Evolutionary conservation across 495 filamentous ascomycete species (phyloP).

Genomic region (Hypomontagnella submonticulosa): DNA sequence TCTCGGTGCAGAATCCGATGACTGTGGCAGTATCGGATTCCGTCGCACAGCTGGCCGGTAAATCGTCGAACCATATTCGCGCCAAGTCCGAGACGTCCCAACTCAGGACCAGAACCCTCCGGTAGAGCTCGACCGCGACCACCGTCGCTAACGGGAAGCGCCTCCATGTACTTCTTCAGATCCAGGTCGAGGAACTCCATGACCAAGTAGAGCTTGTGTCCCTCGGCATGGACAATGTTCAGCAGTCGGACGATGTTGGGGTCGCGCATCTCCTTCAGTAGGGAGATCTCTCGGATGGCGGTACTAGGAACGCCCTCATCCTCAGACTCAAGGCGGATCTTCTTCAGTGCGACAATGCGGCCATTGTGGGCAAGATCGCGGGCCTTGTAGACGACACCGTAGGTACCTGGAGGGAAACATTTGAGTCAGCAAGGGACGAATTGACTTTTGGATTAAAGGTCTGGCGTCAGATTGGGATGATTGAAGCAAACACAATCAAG

Average conservation of each 20-base stretch:
- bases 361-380: constrained; percentile 80
- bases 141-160: constrained; percentile 88
- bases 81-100: constrained; percentile 80
- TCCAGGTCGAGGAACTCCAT: constrained; percentile 95
- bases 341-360: constrained; percentile 94
- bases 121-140: constrained; percentile 89
- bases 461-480: background rate
- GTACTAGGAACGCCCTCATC: constrained; percentile 97
- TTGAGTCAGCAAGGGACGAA: constrained; percentile 7
- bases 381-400: constrained; percentile 94
- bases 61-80: constrained; percentile 96
- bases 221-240: constrained; percentile 97
- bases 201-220: constrained; percentile 95
- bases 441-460: background rate
- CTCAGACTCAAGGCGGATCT: constrained; percentile 97
- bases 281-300: constrained; percentile 94
- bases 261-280: constrained; percentile 97
- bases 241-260: constrained; percentile 91
- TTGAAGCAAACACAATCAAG: background rate
- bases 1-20: constrained; percentile 95
- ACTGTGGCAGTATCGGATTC: constrained; percentile 94
- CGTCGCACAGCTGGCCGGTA: constrained; percentile 92
- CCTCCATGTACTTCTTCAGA: constrained; percentile 99
- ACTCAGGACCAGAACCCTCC: constrained; percentile 74
- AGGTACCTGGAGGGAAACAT: constrained; percentile 70